Evolutionary conservation across 352 stramenopile species (phyloP).

Genomic region (Globisporangium abappressorium): DNA sequence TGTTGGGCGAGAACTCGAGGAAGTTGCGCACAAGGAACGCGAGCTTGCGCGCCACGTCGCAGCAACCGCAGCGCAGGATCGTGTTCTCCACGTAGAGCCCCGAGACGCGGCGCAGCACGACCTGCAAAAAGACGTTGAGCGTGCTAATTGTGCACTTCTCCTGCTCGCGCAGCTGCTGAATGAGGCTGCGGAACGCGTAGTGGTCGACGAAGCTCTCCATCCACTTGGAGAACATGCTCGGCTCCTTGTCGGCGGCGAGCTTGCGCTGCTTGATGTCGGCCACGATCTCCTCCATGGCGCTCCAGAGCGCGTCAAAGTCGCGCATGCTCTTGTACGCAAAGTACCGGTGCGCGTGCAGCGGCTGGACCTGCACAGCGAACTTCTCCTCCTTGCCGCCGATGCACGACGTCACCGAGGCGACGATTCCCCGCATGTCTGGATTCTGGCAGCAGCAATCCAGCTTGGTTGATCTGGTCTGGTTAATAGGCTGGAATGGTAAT

Average conservation of each 20-base stretch:
- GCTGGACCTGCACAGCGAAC: slow-evolving; percentile 66
- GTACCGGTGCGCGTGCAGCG: slow-evolving; percentile 41
- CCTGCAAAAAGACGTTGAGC: slow-evolving; percentile 70
- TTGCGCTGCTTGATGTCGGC: slow-evolving; percentile 45
- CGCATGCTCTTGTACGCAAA: slow-evolving; percentile 82
- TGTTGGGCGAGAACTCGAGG: slow-evolving; percentile 38
- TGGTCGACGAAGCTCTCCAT: slow-evolving; percentile 71
- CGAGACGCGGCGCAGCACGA: slow-evolving; percentile 63
- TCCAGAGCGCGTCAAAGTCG: slow-evolving; percentile 75
- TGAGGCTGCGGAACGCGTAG: slow-evolving; percentile 64
- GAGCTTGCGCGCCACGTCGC: slow-evolving; percentile 46
- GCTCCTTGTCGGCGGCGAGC: slow-evolving; percentile 13
- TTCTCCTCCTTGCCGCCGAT: slow-evolving; percentile 79
- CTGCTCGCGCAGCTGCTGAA: slow-evolving; percentile 53
- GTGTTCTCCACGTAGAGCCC: slow-evolving; percentile 53
- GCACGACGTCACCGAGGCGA: slow-evolving; percentile 69
- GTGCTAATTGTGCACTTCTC: slow-evolving; percentile 74
- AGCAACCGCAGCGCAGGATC: slow-evolving; percentile 53
- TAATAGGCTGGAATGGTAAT: slow-evolving; percentile 1
- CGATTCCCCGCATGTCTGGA: slow-evolving; percentile 57
- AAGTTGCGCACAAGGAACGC: slow-evolving; percentile 65
- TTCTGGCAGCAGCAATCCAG: slow-evolving; percentile 15
- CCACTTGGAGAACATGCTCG: slow-evolving; percentile 67
- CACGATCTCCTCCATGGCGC: slow-evolving; percentile 50
- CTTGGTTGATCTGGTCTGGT: background rate